phyloP scores from a whole-genome alignment of 108 stramenopile genomes.

The Cyclotella choctawhatcheeana region DNA sequence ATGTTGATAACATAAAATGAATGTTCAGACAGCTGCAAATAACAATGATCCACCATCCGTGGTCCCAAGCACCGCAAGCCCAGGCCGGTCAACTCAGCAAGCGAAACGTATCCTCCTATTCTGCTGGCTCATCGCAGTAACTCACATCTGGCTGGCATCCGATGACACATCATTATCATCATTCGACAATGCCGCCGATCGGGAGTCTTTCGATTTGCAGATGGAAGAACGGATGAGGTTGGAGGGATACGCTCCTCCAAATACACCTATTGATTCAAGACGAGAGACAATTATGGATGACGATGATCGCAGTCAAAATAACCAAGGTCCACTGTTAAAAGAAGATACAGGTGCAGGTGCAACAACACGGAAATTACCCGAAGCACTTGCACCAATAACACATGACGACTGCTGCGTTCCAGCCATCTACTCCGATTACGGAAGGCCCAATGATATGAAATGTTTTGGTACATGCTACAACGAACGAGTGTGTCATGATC shows the following conservation, averaged over 20 bases:
- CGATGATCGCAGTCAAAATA: background rate
- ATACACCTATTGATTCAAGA: background rate
- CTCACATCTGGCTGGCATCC: conserved; percentile 17
- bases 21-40: no score
- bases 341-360: no score
- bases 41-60: no score
- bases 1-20: no score
- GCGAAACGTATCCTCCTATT: conserved; percentile 10
- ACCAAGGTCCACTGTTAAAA: background rate
- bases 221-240: background rate
- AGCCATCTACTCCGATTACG: background rate
- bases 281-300: background rate
- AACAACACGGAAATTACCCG: background rate
- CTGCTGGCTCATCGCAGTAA: conserved; percentile 6
- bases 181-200: background rate
- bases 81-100: background rate
- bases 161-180: background rate
- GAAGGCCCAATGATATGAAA: conserved; percentile 2
- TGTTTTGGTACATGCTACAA: conserved; percentile 32
- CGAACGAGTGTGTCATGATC: conserved; percentile 20
- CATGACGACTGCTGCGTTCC: conserved; percentile 17
- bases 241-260: conserved; percentile 3
- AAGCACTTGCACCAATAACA: conserved; percentile 11
- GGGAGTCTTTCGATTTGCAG: background rate
- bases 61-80: background rate